Evolutionary conservation across 805 yeast genomes (phyloP).

Genomic region (Blastobotrys peoriensis): DNA sequence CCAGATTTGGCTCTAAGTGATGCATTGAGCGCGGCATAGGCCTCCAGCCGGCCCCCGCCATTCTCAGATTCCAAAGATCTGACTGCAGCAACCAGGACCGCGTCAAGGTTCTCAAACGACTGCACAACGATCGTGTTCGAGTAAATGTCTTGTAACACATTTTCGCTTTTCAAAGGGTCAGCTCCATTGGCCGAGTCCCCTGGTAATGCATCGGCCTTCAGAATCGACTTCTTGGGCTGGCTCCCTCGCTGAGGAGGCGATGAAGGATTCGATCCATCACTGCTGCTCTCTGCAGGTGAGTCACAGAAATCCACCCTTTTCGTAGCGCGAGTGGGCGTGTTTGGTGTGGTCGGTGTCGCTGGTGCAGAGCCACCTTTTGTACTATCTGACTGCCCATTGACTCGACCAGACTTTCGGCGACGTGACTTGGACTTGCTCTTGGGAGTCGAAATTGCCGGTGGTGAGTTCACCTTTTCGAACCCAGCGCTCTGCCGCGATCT

Average conservation of each 20-base stretch:
- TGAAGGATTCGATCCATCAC: background rate
- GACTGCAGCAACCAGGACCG: conserved; percentile 12
- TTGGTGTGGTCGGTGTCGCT: no score
- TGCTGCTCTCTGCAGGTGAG: background rate
- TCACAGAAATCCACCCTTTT: background rate
- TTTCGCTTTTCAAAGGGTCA: background rate
- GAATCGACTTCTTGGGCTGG: conserved; percentile 4
- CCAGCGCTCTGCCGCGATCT: background rate
- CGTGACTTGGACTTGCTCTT: no score
- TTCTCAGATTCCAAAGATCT: conserved; percentile 1
- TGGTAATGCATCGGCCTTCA: conserved; percentile 1
- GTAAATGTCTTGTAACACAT: conserved; percentile 13
- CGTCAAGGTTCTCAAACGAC: conserved; percentile 9
- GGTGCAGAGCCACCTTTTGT: no score
- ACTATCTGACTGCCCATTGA: no score
- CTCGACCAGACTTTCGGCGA: no score
- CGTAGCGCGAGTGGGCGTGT: background rate
- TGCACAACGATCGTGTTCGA: conserved; percentile 10
- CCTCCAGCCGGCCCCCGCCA: conserved; percentile 5
- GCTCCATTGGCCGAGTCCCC: background rate
- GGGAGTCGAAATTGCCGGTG: no score
- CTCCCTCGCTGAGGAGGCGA: conserved; percentile 3
- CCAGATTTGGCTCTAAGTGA: conserved; percentile 7
- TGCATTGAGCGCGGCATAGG: conserved; percentile 15
- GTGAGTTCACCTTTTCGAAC: no score